Evolutionary conservation across 805 yeast genomes (phyloP).

Genomic region (Starmerella vitae): DNA sequence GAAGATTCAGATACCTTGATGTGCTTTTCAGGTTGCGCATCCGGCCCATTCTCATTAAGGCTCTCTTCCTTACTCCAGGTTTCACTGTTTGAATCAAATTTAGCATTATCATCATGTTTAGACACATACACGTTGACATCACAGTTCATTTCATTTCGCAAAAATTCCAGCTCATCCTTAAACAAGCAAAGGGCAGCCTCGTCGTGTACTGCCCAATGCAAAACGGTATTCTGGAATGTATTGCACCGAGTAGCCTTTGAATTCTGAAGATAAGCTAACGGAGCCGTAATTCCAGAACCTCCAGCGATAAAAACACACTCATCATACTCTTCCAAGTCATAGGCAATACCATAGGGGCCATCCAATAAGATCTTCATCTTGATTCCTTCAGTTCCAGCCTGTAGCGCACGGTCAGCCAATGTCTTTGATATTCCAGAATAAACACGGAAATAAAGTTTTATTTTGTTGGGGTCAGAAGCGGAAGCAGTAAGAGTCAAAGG

Average conservation of each 20-base stretch:
- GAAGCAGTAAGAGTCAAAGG: constrained; percentile 41
- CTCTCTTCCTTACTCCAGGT: neutral
- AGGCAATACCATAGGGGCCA: constrained; percentile 56
- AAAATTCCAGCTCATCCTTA: constrained; percentile 29
- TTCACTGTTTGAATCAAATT: neutral
- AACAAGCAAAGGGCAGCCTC: constrained; percentile 32
- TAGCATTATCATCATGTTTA: neutral
- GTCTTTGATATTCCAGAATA: constrained; percentile 43
- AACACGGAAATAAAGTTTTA: constrained; percentile 19
- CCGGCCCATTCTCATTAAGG: neutral
- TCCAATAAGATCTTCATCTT: constrained; percentile 31
- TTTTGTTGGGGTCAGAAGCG: constrained; percentile 11
- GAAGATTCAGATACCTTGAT: constrained; percentile 12
- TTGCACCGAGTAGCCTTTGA: constrained; percentile 28
- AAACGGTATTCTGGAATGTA: constrained; percentile 6
- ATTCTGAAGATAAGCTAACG: constrained; percentile 15
- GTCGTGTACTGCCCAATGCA: constrained; percentile 16
- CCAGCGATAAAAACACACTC: constrained; percentile 53
- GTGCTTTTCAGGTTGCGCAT: neutral
- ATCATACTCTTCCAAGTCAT: constrained; percentile 38
- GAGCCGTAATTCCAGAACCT: constrained; percentile 58
- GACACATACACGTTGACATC: constrained; percentile 9
- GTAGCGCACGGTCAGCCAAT: constrained; percentile 2
- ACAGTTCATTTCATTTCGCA: constrained; percentile 17
- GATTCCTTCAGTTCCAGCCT: constrained; percentile 7